Conservation (phyloP, 2,329 filamentous ascomycete species). For the Botrytis sinoallii region DNA sequence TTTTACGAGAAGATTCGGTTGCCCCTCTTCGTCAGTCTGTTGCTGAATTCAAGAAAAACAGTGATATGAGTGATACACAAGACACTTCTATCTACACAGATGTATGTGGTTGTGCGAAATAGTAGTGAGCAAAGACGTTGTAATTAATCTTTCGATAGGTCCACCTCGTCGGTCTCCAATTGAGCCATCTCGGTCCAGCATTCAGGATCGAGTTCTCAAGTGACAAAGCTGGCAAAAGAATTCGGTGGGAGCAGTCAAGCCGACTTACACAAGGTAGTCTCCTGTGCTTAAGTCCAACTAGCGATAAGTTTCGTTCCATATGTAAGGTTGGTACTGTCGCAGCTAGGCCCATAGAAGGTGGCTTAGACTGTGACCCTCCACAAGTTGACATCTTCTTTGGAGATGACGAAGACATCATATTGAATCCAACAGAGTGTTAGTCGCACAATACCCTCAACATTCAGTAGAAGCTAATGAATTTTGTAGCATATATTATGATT, state of each 20-base stretch:
- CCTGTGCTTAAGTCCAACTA: slow-evolving; percentile 49
- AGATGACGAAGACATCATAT: slow-evolving; percentile 53
- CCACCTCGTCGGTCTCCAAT: slow-evolving; percentile 61
- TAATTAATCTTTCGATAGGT: slow-evolving; percentile 48
- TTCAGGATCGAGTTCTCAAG: slow-evolving; percentile 70
- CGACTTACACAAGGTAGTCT: slow-evolving; percentile 53
- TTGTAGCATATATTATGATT: slow-evolving; percentile 60
- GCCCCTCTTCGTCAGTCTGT: slow-evolving; percentile 68
- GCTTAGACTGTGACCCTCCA: slow-evolving; percentile 63
- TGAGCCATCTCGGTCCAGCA: slow-evolving; percentile 60
- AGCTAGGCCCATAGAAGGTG: slow-evolving; percentile 59
- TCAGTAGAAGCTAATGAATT: slow-evolving; percentile 4
- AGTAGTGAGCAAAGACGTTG: neutral
- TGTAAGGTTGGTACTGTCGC: slow-evolving; percentile 73
- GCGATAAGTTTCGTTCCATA: slow-evolving; percentile 60
- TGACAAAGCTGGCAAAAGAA: slow-evolving; percentile 58
- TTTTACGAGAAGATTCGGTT: slow-evolving; percentile 72
- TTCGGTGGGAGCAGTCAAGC: slow-evolving; percentile 59
- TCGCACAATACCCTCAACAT: neutral
- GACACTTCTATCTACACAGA: slow-evolving; percentile 66
- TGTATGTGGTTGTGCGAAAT: slow-evolving; percentile 42
- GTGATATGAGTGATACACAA: slow-evolving; percentile 55
- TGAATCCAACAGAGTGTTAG: slow-evolving; percentile 66
- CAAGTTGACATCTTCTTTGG: slow-evolving; percentile 75
- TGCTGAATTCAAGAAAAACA: slow-evolving; percentile 49